A percentile compares a stretch with the other conserved stretches of the same genome.
These are phyloP conservation scores for Artomyces pyxidatus DNA, from an alignment of 768 basidiomycete species.

Conservation along the genomic window DNA sequence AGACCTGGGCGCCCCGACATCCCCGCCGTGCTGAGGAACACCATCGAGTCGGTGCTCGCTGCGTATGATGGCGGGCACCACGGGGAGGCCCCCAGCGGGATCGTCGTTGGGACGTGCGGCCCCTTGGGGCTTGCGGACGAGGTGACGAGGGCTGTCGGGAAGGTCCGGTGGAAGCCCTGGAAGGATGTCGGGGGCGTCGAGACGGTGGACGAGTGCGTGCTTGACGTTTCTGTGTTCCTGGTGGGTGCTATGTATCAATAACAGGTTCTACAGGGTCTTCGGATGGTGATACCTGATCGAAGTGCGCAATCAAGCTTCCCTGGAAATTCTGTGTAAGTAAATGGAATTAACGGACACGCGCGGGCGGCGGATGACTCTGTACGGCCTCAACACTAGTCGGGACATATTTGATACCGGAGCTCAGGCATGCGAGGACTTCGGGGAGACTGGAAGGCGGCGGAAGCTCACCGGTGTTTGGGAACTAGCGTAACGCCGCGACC, in stretches of 20 bases:
- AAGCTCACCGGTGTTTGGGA: too few relatives aligned
- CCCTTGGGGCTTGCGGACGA: slow-evolving; percentile 32
- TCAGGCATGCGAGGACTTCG: too few relatives aligned
- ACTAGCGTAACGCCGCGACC: too few relatives aligned
- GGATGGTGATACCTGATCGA: neutral
- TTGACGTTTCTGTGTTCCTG: neutral
- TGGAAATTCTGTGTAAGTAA: too few relatives aligned
- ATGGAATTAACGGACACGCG: too few relatives aligned
- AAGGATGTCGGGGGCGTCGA: slow-evolving; percentile 17
- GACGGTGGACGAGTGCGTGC: slow-evolving; percentile 16
- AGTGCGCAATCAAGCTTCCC: too few relatives aligned
- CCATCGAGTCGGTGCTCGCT: slow-evolving; percentile 18
- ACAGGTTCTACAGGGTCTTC: neutral
- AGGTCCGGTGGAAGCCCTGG: slow-evolving; percentile 23
- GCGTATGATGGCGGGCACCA: slow-evolving; percentile 8
- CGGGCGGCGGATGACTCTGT: too few relatives aligned
- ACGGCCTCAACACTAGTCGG: too few relatives aligned
- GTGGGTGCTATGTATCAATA: neutral
- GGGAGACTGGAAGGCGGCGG: too few relatives aligned
- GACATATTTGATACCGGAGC: too few relatives aligned
- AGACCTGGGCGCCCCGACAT: slow-evolving; percentile 23
- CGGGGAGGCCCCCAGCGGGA: slow-evolving; percentile 18
- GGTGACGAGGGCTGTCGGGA: slow-evolving; percentile 26
- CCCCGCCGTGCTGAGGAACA: slow-evolving; percentile 14
- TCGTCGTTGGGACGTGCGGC: slow-evolving; percentile 37